Base-by-base conservation (phyloP, 306 rosid species). In the Vigna trinervia region DNA sequence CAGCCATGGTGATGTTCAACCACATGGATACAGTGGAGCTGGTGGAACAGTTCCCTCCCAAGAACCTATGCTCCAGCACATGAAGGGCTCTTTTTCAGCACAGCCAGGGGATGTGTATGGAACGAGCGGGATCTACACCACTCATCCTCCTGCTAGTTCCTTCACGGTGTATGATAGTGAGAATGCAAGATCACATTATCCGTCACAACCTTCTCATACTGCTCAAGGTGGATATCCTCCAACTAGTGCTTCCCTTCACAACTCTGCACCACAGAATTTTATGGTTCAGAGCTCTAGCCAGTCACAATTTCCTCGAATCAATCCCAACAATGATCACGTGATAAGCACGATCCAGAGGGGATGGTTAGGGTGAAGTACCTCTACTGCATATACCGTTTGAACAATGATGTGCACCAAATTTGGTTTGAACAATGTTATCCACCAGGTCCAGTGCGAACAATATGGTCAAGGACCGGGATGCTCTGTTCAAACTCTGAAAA, bases 321-420 rank as follows among this genome's bases (percentile, higher is more conserved):
- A 92, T 50, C 98, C 93, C 15, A 85, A 88, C 69, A 81, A 63
- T 10, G 98, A 94, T 71, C 93, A 88, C 36, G 90, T 84, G 45
- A 89, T 75, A 5, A 87, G 88, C 19, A 87, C 90, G 48, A 94
- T 94, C 78, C 97, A 92, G 88, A 84, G 93, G 75, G 94, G 88
- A 51, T 90, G 96, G 94, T 90, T 87, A 69, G 89, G 91, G 64
- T 88, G 57, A 85, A 75, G 65, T 48, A 57, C 36, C 58, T 69
- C 57, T 51, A 2, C 4, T 32, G 73, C 70, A 52, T 76, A 61
- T 45, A 39, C 58, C 46, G 26, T 71, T 65, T 80, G 60, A 57
- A 70, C 79, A 23, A 68, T 51, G 73, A 5, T 71, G 41, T 36
- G 56, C 0, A 2, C 59, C 63, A 32, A 59, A 34, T 63, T 36